These are phyloP conservation scores for Diaporthe nobilis DNA, from an alignment of 2,329 filamentous ascomycete genomes.

Conservation along the genomic window DNA sequence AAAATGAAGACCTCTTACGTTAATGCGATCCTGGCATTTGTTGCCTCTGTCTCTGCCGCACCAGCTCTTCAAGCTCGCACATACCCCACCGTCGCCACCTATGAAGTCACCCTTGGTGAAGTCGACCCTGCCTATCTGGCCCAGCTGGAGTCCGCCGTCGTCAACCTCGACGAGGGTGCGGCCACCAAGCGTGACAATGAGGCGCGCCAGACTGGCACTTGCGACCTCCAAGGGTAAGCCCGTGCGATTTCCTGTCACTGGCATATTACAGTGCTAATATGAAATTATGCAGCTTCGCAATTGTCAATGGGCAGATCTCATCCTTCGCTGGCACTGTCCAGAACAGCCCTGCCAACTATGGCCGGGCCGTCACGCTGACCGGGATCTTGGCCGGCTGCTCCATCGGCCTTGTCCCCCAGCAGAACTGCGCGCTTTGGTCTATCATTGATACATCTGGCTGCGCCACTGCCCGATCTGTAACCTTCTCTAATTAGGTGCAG, in stretches of 20 bases:
- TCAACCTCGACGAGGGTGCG: conserved; percentile 10
- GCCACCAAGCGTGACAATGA: conserved; percentile 7
- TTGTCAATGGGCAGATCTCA: conserved; percentile 24
- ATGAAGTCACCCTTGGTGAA: not conserved
- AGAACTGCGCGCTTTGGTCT: conserved; percentile 27
- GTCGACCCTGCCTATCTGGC: conserved; percentile 17
- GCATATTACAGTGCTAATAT: not conserved
- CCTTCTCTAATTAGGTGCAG: conserved; percentile 2
- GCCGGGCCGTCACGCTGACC: conserved; percentile 34
- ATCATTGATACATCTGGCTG: conserved; percentile 34
- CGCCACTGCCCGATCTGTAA: conserved; percentile 29
- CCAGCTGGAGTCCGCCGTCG: not conserved
- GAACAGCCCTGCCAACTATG: conserved; percentile 32
- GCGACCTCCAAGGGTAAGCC: conserved; percentile 30
- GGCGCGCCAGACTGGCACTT: conserved; percentile 25
- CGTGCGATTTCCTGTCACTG: not conserved
- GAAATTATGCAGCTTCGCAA: not conserved
- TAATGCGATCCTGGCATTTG: not conserved
- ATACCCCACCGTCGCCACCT: conserved; percentile 34
- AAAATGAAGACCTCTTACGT: not conserved
- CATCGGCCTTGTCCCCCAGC: conserved; percentile 29
- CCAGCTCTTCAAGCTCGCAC: conserved; percentile 23
- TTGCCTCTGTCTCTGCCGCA: conserved; percentile 10
- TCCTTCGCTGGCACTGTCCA: conserved; percentile 26
- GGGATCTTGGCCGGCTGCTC: conserved; percentile 29